Percentiles rank a stretch among this genome's conserved stretches.
These are phyloP conservation scores for Leucocoprinus leucothites DNA, from an alignment of 768 basidiomycete genomes.

Conservation along the genomic window DNA sequence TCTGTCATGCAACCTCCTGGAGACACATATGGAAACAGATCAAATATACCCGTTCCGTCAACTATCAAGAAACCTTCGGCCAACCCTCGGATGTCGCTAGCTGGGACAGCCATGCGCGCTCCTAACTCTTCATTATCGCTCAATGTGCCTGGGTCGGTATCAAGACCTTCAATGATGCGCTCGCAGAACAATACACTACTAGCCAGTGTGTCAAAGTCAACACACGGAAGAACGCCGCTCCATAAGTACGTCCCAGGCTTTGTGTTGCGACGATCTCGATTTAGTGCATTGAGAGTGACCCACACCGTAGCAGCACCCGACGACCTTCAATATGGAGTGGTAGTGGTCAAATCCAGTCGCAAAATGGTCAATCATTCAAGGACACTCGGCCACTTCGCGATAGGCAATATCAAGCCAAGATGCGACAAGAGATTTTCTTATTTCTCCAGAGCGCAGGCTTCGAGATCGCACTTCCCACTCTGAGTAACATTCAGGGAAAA, in stretches of 20 bases:
- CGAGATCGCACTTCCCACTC: slow-evolving; percentile 63
- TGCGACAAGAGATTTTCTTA: slow-evolving; percentile 71
- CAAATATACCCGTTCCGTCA: slow-evolving; percentile 72
- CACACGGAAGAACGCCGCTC: slow-evolving; percentile 71
- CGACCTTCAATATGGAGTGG: slow-evolving; percentile 76
- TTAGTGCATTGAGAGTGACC: neutral
- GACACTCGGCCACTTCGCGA: slow-evolving; percentile 82
- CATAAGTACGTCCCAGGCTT: slow-evolving; percentile 46
- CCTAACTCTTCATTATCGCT: slow-evolving; percentile 36
- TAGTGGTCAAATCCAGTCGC: slow-evolving; percentile 42
- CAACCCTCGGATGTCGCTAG: slow-evolving; percentile 61
- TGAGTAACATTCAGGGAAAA: slow-evolving; percentile 78
- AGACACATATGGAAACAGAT: slow-evolving; percentile 53
- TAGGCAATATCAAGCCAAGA: slow-evolving; percentile 64
- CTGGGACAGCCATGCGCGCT: slow-evolving; percentile 68
- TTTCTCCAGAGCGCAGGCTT: slow-evolving; percentile 68
- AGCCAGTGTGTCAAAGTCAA: slow-evolving; percentile 65
- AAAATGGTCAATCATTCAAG: slow-evolving; percentile 56
- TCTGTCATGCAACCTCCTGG: slow-evolving; percentile 54
- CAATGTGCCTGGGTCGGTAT: slow-evolving; percentile 41
- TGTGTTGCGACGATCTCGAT: neutral
- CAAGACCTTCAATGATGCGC: slow-evolving; percentile 65
- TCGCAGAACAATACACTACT: slow-evolving; percentile 74
- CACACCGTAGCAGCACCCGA: slow-evolving; percentile 53
- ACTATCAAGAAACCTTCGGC: slow-evolving; percentile 68